Percentiles rank a stretch among this genome's conserved stretches.
phyloP scores from a whole-genome alignment of 176 grass and related monocot genomes.

The Hsuehochloa calcarea region DNA sequence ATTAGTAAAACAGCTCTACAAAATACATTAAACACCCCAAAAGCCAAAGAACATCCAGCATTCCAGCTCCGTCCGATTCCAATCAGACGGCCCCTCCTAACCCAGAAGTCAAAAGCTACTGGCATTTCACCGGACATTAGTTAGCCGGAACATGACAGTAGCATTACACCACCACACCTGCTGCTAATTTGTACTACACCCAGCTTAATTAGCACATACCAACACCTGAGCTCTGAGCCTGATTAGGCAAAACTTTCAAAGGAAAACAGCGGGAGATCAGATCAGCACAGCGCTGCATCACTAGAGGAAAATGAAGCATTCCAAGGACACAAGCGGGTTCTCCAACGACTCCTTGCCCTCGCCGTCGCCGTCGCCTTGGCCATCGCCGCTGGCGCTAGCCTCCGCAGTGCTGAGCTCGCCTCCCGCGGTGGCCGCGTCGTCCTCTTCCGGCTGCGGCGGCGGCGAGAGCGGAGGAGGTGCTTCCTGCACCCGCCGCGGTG shows the following conservation, averaged over 20 bases:
- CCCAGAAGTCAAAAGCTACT: conserved; percentile 1
- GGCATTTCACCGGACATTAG: background rate
- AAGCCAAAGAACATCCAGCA: background rate
- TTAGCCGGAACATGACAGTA: background rate
- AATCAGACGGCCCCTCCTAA: background rate
- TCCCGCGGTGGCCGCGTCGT: background rate
- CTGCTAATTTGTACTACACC: background rate
- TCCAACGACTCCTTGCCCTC: conserved; percentile 77
- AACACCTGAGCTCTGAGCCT: conserved; percentile 14
- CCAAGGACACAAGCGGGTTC: conserved; percentile 85
- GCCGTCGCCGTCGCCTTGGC: background rate
- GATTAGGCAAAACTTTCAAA: conserved; percentile 24
- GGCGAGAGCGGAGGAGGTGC: background rate
- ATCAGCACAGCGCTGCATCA: background rate
- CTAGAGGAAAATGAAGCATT: conserved; percentile 95
- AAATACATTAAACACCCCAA: background rate
- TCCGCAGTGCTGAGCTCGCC: background rate
- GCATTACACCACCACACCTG: background rate
- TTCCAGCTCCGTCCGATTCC: background rate
- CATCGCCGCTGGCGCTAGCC: background rate
- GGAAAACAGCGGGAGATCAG: conserved; percentile 20
- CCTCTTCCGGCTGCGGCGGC: conserved; percentile 20
- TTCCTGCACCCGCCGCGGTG: conserved; percentile 31
- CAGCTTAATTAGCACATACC: background rate
- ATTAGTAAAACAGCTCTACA: background rate